Base-by-base conservation (phyloP, 805 yeast genomes). In the Cyberlindnera xylosilytica region DNA sequence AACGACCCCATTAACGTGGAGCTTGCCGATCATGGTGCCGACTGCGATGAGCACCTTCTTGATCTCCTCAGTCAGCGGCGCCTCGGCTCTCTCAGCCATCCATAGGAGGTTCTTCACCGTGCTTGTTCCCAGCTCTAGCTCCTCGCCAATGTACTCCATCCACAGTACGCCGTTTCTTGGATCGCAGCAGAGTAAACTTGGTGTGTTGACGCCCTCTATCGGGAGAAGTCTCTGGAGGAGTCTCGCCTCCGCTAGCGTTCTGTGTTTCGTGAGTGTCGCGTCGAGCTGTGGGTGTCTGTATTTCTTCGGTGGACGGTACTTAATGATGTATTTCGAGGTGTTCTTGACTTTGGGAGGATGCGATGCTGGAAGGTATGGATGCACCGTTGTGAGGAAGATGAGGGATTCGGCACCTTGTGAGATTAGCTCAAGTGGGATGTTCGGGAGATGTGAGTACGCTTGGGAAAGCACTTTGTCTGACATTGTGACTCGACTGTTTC, bases 351-450 rank as follows among this genome's bases (percentile, higher is more conserved):
- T 13, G 10, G 46, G 39, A 5, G 78, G 72, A 22, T 70, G 53
- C 19, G 44, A 13, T 5, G 44, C 22, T 8, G 79, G 72, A 20
- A 72, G 56, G 57, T 83, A 88, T 20, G 96, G 96, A 61, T 88
- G 96, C 2, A 58, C 58, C 1, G 61, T 45, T 0, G 91, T 73
- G 11, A 68, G 59, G 61, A 85, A 86, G 2, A 87, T 89, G 10
- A 87, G 70, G 0, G 96, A 95, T 60, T 88, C 97, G 1, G 97
- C 97, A 20, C 97, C 97, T 57, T 88, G 97, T 0, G 95, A 85
- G 2, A 88, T 66, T 22, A 77, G 67, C 1, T 61, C 55, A 4
- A 83, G 57, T 0, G 80, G 77, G 6, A 82, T 66, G 32, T 73
- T 67, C 1, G 75, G 72, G 18, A 83, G 57, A 18, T 70, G 63